phyloP scores from a whole-genome alignment of 2,329 filamentous ascomycete genomes.

The Xylariaceae sp. region DNA sequence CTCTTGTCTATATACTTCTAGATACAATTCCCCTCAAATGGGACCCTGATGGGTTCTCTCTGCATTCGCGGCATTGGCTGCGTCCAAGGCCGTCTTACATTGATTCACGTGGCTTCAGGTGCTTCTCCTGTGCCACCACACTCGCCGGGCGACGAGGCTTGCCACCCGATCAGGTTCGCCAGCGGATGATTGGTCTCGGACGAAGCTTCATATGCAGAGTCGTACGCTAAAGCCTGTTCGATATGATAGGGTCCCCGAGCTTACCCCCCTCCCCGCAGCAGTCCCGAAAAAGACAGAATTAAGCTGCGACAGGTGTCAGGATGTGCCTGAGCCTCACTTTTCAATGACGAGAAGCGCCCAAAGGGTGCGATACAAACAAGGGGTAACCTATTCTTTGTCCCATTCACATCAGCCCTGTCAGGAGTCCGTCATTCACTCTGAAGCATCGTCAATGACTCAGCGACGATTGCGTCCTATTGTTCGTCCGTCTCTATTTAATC shows the following conservation, averaged over 20 bases:
- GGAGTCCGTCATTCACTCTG: background rate
- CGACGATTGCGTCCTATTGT: background rate
- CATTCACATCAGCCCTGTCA: constrained; percentile 2
- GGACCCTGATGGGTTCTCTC: background rate
- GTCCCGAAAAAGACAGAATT: background rate
- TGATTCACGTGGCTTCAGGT: constrained; percentile 23
- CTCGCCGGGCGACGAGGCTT: constrained; percentile 6
- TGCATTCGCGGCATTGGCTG: background rate
- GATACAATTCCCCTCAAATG: background rate
- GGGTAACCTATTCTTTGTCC: constrained; percentile 1
- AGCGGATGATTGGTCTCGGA: background rate
- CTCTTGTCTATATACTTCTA: background rate
- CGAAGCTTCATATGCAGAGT: constrained; percentile 2
- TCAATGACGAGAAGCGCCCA: constrained; percentile 3
- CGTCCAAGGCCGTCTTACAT: constrained; percentile 10
- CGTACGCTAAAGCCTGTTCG: background rate
- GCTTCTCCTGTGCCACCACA: constrained; percentile 22
- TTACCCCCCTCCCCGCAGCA: background rate
- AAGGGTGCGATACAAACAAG: constrained; percentile 1
- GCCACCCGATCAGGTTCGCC: constrained; percentile 20
- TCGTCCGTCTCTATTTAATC: constrained; percentile 4
- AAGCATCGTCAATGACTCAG: constrained; percentile 1
- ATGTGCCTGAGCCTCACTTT: constrained; percentile 9
- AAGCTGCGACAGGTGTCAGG: background rate
- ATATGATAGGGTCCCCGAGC: background rate